A percentile compares a stretch with the other conserved stretches of the same genome.
These are phyloP conservation scores for Sicyos baderoa DNA, from an alignment of 306 rosid genomes.

Conservation along the genomic window DNA sequence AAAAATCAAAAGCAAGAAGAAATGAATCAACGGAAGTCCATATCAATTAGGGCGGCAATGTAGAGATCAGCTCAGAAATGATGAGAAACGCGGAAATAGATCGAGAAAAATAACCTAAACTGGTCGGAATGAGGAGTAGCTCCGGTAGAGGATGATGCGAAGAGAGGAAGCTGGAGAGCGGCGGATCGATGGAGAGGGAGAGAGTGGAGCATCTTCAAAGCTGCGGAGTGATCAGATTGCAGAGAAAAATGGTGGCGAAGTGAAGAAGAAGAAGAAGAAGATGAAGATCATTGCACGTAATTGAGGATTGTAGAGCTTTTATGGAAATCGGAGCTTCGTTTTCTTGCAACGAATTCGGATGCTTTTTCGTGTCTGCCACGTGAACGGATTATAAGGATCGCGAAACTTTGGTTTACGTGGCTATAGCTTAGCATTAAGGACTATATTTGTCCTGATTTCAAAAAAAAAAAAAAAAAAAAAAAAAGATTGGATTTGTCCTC, in stretches of 20 bases:
- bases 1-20: too few species aligned
- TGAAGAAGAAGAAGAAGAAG: neutral
- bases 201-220: slow-evolving; percentile 43
- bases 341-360: neutral
- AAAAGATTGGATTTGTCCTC: neutral
- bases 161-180: slow-evolving; percentile 28
- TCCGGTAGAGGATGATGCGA: slow-evolving; percentile 35
- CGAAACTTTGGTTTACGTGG: slow-evolving; percentile 11
- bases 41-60: too few species aligned
- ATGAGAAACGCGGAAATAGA: too few species aligned
- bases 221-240: neutral
- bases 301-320: neutral
- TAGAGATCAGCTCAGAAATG: too few species aligned
- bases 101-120: too few species aligned
- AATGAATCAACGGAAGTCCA: too few species aligned
- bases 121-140: too few species aligned
- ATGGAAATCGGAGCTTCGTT: neutral
- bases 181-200: slow-evolving; percentile 39
- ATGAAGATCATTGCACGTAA: neutral
- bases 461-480: neutral
- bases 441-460: neutral
- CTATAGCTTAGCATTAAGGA: neutral
- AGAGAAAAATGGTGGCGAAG: neutral
- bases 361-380: slow-evolving; percentile 38
- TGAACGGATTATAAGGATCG: slow-evolving; percentile 23